These are phyloP conservation scores for Rhizoclosmatium sp. DNA, from an alignment of 192 early-diverging fungal species.

Conservation along the genomic window DNA sequence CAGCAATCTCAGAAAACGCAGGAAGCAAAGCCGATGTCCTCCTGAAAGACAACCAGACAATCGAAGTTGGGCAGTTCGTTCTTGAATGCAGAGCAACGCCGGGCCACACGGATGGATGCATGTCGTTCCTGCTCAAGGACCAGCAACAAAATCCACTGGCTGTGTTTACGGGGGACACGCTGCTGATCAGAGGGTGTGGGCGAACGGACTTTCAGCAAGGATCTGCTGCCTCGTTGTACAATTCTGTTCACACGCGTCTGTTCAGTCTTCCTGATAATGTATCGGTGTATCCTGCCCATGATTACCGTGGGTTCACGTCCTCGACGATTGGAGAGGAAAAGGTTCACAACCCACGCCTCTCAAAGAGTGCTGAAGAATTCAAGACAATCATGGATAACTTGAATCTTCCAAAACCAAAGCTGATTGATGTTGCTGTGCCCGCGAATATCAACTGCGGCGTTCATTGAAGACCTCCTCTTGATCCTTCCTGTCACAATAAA, in stretches of 20 bases:
- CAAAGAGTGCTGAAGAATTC: constrained; percentile 39
- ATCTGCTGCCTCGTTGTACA: constrained; percentile 20
- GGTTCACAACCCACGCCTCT: constrained; percentile 34
- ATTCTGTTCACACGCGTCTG: constrained; percentile 33
- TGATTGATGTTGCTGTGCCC: constrained; percentile 28
- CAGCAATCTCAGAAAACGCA: constrained; percentile 11
- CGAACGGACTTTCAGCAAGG: constrained; percentile 47
- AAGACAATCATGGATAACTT: constrained; percentile 37
- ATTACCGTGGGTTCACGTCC: constrained; percentile 33
- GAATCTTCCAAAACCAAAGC: constrained; percentile 34
- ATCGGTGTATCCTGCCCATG: constrained; percentile 37
- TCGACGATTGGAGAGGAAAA: constrained; percentile 38
- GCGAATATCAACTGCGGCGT: constrained; percentile 17
- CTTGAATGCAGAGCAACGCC: constrained; percentile 37
- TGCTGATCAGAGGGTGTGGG: constrained; percentile 42
- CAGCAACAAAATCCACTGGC: not conserved
- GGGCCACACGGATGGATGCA: constrained; percentile 42
- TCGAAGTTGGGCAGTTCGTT: constrained; percentile 20
- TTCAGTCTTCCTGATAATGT: constrained; percentile 38
- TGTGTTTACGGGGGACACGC: constrained; percentile 41
- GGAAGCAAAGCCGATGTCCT: constrained; percentile 23
- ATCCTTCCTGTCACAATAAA: too few relatives aligned
- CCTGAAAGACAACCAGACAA: not conserved
- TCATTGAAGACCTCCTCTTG: not conserved
- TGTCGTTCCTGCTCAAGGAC: constrained; percentile 32